Evolutionary conservation across 2,329 filamentous ascomycete species (phyloP).

Genomic region (Talaromyces amestolkiae): DNA sequence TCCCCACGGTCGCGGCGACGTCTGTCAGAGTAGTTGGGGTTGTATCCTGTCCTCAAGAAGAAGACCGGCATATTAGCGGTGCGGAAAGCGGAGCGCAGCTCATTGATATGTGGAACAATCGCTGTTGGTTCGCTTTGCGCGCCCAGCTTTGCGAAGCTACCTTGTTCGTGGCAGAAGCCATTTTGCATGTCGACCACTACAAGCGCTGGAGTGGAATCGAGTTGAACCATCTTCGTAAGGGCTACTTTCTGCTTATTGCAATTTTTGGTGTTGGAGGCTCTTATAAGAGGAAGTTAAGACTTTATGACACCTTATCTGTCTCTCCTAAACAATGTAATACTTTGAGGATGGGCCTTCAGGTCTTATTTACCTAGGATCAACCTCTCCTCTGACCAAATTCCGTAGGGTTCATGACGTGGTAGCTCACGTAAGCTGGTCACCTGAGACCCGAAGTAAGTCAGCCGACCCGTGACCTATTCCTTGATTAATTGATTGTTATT

Average conservation of each 20-base stretch:
- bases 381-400: constrained; percentile 4
- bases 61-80: constrained; percentile 15
- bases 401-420: too few species aligned
- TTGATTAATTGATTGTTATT: not conserved
- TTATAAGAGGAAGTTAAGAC: not conserved
- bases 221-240: constrained; percentile 11
- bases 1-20: constrained; percentile 1
- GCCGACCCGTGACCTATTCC: not conserved
- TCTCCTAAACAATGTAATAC: not conserved
- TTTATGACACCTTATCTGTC: not conserved
- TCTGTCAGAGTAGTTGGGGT: constrained; percentile 17
- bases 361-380: constrained; percentile 5
- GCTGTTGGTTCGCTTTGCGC: constrained; percentile 13
- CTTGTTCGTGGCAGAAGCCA: constrained; percentile 17
- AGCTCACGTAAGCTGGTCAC: not conserved
- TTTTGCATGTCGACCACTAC: constrained; percentile 16
- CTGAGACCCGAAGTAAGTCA: not conserved
- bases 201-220: constrained; percentile 14
- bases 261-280: constrained; percentile 5
- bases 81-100: constrained; percentile 13
- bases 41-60: constrained; percentile 13
- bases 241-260: constrained; percentile 2
- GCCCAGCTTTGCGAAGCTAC: constrained; percentile 15
- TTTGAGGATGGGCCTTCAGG: not conserved
- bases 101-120: constrained; percentile 15